Evolutionary conservation across 1,139 yeast species (phyloP).

Genomic region (Pneumocystis carinii): DNA sequence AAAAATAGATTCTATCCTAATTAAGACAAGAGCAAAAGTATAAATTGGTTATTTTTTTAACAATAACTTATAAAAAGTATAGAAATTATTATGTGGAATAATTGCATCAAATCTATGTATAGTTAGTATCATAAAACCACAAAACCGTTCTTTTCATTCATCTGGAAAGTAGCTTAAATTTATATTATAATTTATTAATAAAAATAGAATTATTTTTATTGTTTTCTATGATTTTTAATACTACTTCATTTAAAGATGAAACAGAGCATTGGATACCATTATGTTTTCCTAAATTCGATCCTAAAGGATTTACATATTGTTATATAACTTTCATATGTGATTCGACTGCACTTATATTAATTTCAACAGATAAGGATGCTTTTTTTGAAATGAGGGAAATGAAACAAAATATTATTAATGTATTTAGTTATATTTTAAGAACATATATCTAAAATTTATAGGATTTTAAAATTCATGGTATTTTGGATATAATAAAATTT

Average conservation of each 20-base stretch:
- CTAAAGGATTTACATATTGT: slow-evolving; percentile 72
- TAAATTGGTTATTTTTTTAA: neutral
- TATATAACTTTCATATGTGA: slow-evolving; percentile 48
- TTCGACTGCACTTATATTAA: slow-evolving; percentile 47
- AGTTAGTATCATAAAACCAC: slow-evolving; percentile 48
- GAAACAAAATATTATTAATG: slow-evolving; percentile 37
- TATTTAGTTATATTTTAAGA: neutral
- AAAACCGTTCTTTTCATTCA: slow-evolving; percentile 51
- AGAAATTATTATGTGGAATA: slow-evolving; percentile 38
- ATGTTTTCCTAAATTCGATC: slow-evolving; percentile 79
- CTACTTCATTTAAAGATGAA: slow-evolving; percentile 34
- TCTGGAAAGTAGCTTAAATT: slow-evolving; percentile 15
- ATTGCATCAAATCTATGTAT: slow-evolving; percentile 41
- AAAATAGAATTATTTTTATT: slow-evolving; percentile 43
- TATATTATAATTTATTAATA: neutral
- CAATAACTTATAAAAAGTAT: slow-evolving; percentile 13
- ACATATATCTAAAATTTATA: neutral
- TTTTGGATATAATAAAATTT: slow-evolving; percentile 13
- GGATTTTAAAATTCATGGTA: neutral
- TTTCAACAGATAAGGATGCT: slow-evolving; percentile 71
- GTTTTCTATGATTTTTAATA: slow-evolving; percentile 46
- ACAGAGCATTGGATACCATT: slow-evolving; percentile 90
- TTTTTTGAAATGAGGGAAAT: slow-evolving; percentile 59
- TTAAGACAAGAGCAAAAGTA: slow-evolving; percentile 29
- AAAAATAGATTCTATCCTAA: slow-evolving; percentile 31